phyloP scores from a whole-genome alignment of 805 yeast species.

The Teunomyces aglyptinius region DNA sequence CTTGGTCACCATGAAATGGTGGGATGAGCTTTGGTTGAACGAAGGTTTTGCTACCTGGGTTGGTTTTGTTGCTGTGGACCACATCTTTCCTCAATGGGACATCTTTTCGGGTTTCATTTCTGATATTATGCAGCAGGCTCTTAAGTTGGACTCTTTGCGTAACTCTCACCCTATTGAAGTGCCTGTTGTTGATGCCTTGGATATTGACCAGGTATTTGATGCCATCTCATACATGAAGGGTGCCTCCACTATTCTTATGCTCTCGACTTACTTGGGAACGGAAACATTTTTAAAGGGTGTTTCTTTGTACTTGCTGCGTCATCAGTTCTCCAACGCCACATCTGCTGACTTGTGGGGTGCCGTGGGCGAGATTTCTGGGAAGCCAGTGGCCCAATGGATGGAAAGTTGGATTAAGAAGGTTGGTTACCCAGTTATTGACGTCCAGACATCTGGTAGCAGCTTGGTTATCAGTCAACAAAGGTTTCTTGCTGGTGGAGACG shows the following conservation, averaged over 20 bases:
- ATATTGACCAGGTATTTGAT: constrained; percentile 80
- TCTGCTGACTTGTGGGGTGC: constrained; percentile 74
- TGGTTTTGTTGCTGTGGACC: constrained; percentile 67
- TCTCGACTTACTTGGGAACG: constrained; percentile 66
- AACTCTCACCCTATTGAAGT: constrained; percentile 82
- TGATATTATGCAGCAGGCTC: constrained; percentile 49
- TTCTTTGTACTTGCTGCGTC: constrained; percentile 59
- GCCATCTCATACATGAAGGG: constrained; percentile 81
- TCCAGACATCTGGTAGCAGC: constrained; percentile 32
- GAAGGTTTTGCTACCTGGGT: constrained; percentile 92
- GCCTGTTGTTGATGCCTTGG: constrained; percentile 73
- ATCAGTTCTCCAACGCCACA: constrained; percentile 68
- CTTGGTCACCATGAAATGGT: constrained; percentile 88
- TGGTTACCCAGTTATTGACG: constrained; percentile 71
- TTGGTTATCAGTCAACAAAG: constrained; percentile 55
- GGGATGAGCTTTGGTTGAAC: constrained; percentile 89
- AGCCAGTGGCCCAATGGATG: constrained; percentile 59
- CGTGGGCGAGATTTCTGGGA: constrained; percentile 59
- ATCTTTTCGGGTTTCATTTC: constrained; percentile 59
- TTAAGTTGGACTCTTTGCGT: constrained; percentile 54
- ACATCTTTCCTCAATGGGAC: constrained; percentile 79
- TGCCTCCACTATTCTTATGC: constrained; percentile 74
- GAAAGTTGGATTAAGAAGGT: constrained; percentile 68
- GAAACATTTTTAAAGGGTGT: constrained; percentile 73
- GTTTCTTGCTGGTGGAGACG: constrained; percentile 64